A percentile compares a stretch with the other conserved stretches of the same genome.
These are phyloP conservation scores for Lathyrus sativus DNA, from an alignment of 306 rosid genomes.

Conservation along the genomic window DNA sequence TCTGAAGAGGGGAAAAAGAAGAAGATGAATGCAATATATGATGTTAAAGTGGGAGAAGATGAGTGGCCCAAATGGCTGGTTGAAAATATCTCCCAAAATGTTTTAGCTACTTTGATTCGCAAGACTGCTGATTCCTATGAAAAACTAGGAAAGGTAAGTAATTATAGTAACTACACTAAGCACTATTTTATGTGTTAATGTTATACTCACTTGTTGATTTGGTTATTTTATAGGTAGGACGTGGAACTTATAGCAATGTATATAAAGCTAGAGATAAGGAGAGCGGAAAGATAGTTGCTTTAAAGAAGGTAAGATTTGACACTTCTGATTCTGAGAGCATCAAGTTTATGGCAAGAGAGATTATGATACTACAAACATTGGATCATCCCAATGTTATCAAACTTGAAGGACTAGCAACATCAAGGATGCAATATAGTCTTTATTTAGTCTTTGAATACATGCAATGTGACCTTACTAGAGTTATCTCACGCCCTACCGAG, in stretches of 20 bases:
- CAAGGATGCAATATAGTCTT: slow-evolving; percentile 82
- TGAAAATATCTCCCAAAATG: slow-evolving; percentile 52
- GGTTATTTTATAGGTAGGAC: slow-evolving; percentile 52
- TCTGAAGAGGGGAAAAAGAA: slow-evolving; percentile 39
- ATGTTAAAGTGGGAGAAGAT: slow-evolving; percentile 28
- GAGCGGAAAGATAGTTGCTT: slow-evolving; percentile 63
- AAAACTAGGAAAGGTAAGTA: slow-evolving; percentile 64
- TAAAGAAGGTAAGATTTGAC: slow-evolving; percentile 78
- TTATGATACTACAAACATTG: slow-evolving; percentile 51
- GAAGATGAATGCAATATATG: slow-evolving; percentile 52
- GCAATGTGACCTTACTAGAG: slow-evolving; percentile 58
- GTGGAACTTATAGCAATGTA: slow-evolving; percentile 83
- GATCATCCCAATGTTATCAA: slow-evolving; percentile 81
- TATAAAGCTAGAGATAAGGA: slow-evolving; percentile 74
- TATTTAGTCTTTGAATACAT: slow-evolving; percentile 66
- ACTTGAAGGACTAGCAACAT: slow-evolving; percentile 70
- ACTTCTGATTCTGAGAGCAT: slow-evolving; percentile 73
- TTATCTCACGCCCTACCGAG: slow-evolving; percentile 55
- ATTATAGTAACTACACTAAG: no score
- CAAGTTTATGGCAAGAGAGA: slow-evolving; percentile 84
- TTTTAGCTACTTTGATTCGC: slow-evolving; percentile 55
- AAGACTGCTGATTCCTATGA: slow-evolving; percentile 71
- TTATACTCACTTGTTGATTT: not conserved
- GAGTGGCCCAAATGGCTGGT: slow-evolving; percentile 84
- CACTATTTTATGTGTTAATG: not conserved